Conservation (phyloP, 306 rosid species). For the Lathyrus tuberosus region DNA sequence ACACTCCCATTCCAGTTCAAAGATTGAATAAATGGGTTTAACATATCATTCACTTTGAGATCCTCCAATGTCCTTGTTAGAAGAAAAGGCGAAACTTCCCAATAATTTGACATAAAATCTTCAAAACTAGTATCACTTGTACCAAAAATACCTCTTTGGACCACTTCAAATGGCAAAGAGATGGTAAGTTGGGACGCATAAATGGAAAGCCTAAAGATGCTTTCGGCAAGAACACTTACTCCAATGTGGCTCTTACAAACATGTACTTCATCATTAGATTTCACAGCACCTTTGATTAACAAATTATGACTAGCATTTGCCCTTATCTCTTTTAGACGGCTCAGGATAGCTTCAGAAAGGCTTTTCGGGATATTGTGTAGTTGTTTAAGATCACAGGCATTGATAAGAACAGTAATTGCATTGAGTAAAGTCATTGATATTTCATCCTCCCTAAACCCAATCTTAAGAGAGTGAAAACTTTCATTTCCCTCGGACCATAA, state of each 20-base stretch:
- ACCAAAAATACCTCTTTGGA: constrained; percentile 61
- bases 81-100: constrained; percentile 73
- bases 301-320: constrained; percentile 46
- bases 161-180: constrained; percentile 48
- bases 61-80: constrained; percentile 38
- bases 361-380: constrained; percentile 51
- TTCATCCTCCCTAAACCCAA: constrained; percentile 62
- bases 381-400: constrained; percentile 57
- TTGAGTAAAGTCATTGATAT: constrained; percentile 50
- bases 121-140: constrained; percentile 51
- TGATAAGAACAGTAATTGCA: constrained; percentile 58
- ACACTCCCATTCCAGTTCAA: constrained; percentile 44
- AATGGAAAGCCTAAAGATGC: constrained; percentile 75
- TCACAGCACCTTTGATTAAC: constrained; percentile 31
- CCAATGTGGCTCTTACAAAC: constrained; percentile 53
- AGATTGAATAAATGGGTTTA: constrained; percentile 48
- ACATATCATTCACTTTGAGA: constrained; percentile 44
- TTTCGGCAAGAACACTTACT: constrained; percentile 60
- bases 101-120: constrained; percentile 57
- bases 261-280: constrained; percentile 40
- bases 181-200: constrained; percentile 33
- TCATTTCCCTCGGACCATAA: constrained; percentile 48
- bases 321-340: constrained; percentile 54
- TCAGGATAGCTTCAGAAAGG: constrained; percentile 41
- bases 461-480: constrained; percentile 43